Conservation (phyloP, 108 stramenopile species). For the Aurantiochytrium sp. region DNA sequence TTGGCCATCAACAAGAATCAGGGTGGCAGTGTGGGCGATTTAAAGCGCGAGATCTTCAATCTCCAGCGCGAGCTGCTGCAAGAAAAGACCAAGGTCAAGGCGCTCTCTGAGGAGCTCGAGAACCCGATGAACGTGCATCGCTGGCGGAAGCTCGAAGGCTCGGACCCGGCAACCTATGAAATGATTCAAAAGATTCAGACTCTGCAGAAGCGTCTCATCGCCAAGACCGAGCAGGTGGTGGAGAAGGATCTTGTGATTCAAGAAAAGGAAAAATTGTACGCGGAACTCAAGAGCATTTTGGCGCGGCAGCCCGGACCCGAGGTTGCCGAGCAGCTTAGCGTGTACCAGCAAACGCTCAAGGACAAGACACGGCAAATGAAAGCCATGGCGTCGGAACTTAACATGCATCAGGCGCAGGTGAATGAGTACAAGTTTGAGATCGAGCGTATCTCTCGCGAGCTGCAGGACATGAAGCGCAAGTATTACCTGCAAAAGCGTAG, state of each 20-base stretch:
- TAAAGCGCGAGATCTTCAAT: conserved; percentile 52
- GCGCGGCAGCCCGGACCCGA: conserved; percentile 70
- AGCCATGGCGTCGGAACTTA: conserved; percentile 73
- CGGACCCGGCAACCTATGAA: conserved; percentile 69
- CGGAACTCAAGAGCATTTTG: conserved; percentile 60
- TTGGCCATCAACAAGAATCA: conserved; percentile 43
- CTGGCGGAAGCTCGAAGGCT: conserved; percentile 72
- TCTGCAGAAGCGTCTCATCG: conserved; percentile 58
- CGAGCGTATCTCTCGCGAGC: conserved; percentile 59
- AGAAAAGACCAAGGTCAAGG: conserved; percentile 71
- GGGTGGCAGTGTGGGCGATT: conserved; percentile 42
- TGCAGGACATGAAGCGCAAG: conserved; percentile 64
- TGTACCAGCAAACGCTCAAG: conserved; percentile 64
- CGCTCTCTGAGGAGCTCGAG: conserved; percentile 68
- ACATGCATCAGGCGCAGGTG: conserved; percentile 73
- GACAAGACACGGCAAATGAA: conserved; percentile 70
- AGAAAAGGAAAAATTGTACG: conserved; percentile 66
- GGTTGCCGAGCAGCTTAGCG: conserved; percentile 64
- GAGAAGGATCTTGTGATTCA: conserved; percentile 65
- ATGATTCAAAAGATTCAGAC: conserved; percentile 79
- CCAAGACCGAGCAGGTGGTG: conserved; percentile 69
- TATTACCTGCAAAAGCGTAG: conserved; percentile 65
- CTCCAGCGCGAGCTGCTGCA: conserved; percentile 63
- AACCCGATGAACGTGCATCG: conserved; percentile 78
- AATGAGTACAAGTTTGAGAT: conserved; percentile 72